These are phyloP conservation scores for Plasmodium malariae DNA, from an alignment of 169 alveolate genomes.

Conservation along the genomic window DNA sequence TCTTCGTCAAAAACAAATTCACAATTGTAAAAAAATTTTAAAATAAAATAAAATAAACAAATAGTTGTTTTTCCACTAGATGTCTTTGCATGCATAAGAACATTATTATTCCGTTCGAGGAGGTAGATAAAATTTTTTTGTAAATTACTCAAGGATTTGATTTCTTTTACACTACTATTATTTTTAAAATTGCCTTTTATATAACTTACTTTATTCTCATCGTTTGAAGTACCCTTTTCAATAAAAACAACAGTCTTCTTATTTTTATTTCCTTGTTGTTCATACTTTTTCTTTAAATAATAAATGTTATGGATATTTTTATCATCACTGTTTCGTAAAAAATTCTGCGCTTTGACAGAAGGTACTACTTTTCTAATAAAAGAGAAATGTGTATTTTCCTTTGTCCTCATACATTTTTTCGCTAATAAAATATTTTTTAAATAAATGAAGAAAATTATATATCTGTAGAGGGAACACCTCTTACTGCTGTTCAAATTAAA, in stretches of 20 bases:
- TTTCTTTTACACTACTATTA: slow-evolving; percentile 38
- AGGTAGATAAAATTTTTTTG: slow-evolving; percentile 65
- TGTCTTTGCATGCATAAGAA: slow-evolving; percentile 64
- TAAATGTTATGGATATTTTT: background rate
- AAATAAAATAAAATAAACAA: slow-evolving; percentile 49
- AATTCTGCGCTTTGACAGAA: background rate
- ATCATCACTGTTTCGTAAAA: background rate
- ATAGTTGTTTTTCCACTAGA: slow-evolving; percentile 76
- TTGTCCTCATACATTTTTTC: slow-evolving; percentile 24
- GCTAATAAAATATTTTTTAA: slow-evolving; percentile 39
- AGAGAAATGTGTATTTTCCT: background rate
- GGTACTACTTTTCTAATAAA: slow-evolving; percentile 9
- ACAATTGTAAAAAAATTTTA: slow-evolving; percentile 47
- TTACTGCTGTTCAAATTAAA: slow-evolving; percentile 14
- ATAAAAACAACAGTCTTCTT: slow-evolving; percentile 62
- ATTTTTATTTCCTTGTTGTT: background rate
- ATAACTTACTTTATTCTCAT: slow-evolving; percentile 57
- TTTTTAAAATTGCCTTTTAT: slow-evolving; percentile 8
- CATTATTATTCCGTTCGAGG: slow-evolving; percentile 60
- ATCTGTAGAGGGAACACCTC: slow-evolving; percentile 11
- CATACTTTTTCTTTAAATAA: slow-evolving; percentile 22
- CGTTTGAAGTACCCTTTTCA: slow-evolving; percentile 4
- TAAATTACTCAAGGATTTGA: slow-evolving; percentile 42
- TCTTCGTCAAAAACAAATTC: slow-evolving; percentile 74
- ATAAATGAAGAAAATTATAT: slow-evolving; percentile 21